These are phyloP conservation scores for Berberis vulgaris DNA, from an alignment of 164 flowering plant genomes.

Conservation along the genomic window DNA sequence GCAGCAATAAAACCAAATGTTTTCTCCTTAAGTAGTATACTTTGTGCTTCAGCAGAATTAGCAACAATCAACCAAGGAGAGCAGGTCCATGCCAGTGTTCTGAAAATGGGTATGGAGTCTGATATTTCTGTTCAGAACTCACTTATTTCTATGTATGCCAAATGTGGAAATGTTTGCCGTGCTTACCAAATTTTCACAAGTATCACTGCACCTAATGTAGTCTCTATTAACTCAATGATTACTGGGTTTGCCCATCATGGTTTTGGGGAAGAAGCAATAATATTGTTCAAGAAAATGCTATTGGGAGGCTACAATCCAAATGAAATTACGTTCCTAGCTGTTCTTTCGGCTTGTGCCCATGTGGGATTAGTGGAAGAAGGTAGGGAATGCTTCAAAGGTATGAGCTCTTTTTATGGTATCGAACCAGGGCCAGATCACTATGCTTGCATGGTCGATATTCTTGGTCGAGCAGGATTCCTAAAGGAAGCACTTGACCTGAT, in stretches of 20 bases:
- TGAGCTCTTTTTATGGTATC: constrained; percentile 6
- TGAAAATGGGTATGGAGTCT: constrained; percentile 6
- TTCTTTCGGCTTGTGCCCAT: constrained; percentile 15
- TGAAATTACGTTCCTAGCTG: constrained; percentile 12
- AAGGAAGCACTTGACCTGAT: constrained; percentile 15
- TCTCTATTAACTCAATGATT: constrained; percentile 13
- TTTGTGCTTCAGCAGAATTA: constrained; percentile 6
- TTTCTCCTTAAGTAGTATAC: constrained; percentile 4
- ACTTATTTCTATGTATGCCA: constrained; percentile 11
- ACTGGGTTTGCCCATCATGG: constrained; percentile 12
- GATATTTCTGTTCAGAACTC: constrained; percentile 7
- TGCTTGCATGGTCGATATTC: constrained; percentile 19
- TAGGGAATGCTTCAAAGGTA: constrained; percentile 5
- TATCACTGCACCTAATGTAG: constrained; percentile 8
- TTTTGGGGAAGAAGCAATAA: constrained; percentile 6
- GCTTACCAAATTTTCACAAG: constrained; percentile 1
- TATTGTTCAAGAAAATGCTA: constrained; percentile 7
- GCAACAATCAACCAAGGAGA: constrained; percentile 5
- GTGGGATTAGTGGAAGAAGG: constrained; percentile 13
- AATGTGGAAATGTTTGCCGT: constrained; percentile 3
- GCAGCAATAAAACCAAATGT: constrained; percentile 8
- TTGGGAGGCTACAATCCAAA: constrained; percentile 4
- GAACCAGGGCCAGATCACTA: constrained; percentile 13
- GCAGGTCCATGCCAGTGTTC: constrained; percentile 8
- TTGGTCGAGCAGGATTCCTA: constrained; percentile 15